Base-by-base conservation (phyloP, 108 stramenopile genomes). In the Mayamaea pseudoterrestris region DNA sequence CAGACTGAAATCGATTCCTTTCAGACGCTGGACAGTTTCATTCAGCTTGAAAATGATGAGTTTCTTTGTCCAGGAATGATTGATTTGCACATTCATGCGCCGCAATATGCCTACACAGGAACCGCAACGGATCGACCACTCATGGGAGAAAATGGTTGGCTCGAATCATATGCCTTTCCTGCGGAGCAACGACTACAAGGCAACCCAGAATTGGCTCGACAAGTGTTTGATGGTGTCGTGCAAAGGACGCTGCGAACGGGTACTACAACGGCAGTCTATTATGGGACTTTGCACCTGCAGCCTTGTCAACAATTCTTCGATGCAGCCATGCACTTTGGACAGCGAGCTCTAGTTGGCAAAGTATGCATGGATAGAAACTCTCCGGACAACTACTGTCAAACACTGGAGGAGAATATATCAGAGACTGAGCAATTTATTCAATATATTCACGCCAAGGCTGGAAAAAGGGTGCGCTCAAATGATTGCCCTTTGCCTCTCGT, bases 301-400 rank as follows among this genome's bases (percentile, higher is more conserved):
- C 66, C 75, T 11, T 65, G 65, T 57, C 63, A 75, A 57, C 40
- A 58, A 0, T 63, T 83, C 24, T 75, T 69, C 26, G 76, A 80
- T 44, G 48, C 72, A 2, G 55, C 68, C 26, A 20, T 55, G n/a
- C 35, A 50, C 7, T 37, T 42, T 11, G 78, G 78, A n/a, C 76
- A 78, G 39, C 65, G 82, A n/a, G 78, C 78, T 3, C 51, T 71
- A 28, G 68, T 83, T n/a, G 82, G 82, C 7, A 83, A 83, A 54
- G 83, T 84, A 30, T 56, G 64, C 59, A 84, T 84, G 83, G 83
- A 84, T 50, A 63, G 76, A n/a, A 75, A 84, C 56, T 32, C 50
- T 24, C 78, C 73, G 27, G 44, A 50, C n/a, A 45, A 58, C 30
- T 74, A 75, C 35, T n/a, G 39, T 11, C 79, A 84, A 53, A 55